A percentile compares a stretch with the other conserved stretches of the same genome.
These are phyloP conservation scores for Phytophthora vignae DNA, from an alignment of 352 stramenopile genomes.

Conservation along the genomic window DNA sequence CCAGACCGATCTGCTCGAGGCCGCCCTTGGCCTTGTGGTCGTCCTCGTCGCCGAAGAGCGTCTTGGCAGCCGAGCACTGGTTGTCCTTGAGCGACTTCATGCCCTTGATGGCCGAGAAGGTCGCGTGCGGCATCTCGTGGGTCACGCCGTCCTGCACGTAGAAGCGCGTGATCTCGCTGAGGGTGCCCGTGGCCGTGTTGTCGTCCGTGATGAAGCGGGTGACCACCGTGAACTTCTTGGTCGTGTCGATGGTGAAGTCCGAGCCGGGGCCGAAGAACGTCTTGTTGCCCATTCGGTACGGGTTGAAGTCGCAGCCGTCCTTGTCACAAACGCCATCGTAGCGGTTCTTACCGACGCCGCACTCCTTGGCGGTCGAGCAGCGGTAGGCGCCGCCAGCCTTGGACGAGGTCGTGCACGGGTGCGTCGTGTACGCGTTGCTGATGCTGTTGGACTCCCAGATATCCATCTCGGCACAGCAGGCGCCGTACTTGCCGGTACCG, in stretches of 20 bases:
- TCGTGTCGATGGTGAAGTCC: constrained; percentile 10
- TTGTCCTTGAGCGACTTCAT: constrained; percentile 4
- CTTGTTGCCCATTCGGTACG: constrained; percentile 11
- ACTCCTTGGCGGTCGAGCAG: constrained; percentile 20
- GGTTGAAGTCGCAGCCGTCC: constrained; percentile 9
- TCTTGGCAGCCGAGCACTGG: constrained; percentile 7
- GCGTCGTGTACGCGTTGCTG: constrained; percentile 48
- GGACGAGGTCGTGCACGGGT: constrained; percentile 42
- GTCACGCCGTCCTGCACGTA: constrained; percentile 8
- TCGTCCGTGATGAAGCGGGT: constrained; percentile 7
- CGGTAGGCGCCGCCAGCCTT: constrained; percentile 35
- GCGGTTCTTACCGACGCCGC: constrained; percentile 6
- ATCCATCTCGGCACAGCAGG: constrained; percentile 69
- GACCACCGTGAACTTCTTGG: constrained; percentile 2
- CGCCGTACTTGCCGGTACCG: constrained; percentile 47
- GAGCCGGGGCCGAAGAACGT: constrained; percentile 5
- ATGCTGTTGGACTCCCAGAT: constrained; percentile 68
- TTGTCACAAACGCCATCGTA: constrained; percentile 2
- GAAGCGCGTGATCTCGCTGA: constrained; percentile 4
- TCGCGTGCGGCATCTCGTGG: constrained; percentile 4
- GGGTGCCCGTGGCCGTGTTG: constrained; percentile 2
- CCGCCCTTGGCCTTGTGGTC: constrained; percentile 35
- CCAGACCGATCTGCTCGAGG: constrained; percentile 44
- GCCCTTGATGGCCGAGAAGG: constrained; percentile 4
- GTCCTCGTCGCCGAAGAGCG: constrained; percentile 48